A percentile compares a stretch with the other conserved stretches of the same genome.
phyloP scores from a whole-genome alignment of 768 basidiomycete species.

The Boletus tylopilopsis region DNA sequence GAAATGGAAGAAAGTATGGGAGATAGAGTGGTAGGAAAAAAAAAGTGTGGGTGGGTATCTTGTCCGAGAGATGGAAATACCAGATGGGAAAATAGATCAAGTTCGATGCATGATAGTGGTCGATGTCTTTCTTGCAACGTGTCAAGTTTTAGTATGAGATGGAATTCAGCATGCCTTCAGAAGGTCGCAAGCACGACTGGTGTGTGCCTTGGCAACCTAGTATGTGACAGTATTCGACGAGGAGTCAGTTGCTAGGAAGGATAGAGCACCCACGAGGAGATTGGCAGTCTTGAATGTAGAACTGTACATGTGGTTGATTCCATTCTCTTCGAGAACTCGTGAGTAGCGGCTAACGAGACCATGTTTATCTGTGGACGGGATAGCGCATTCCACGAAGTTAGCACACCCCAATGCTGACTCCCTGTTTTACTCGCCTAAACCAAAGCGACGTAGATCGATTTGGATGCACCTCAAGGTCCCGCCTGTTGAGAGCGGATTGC shows the following conservation, averaged over 20 bases:
- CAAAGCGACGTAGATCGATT: conserved; percentile 69
- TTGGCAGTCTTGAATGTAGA: conserved; percentile 85
- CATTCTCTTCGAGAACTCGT: conserved; percentile 63
- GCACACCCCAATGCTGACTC: not conserved
- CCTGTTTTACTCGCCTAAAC: conserved; percentile 48
- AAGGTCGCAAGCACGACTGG: conserved; percentile 53
- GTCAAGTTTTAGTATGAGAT: not conserved
- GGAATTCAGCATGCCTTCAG: conserved; percentile 56
- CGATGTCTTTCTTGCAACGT: not conserved
- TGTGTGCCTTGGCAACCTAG: conserved; percentile 57
- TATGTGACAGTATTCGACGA: not conserved
- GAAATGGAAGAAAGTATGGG: not conserved
- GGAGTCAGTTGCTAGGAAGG: not conserved
- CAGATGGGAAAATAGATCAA: not conserved
- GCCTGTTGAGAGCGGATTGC: conserved; percentile 30
- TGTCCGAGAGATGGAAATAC: conserved; percentile 10
- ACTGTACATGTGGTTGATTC: conserved; percentile 81
- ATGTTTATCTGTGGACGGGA: conserved; percentile 53
- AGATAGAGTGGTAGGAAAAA: not conserved
- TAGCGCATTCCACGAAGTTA: conserved; percentile 3
- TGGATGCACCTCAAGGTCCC: conserved; percentile 64
- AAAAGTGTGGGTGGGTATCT: conserved; percentile 22
- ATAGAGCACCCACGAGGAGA: conserved; percentile 49
- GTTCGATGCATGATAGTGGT: not conserved
- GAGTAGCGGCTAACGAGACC: conserved; percentile 78